Base-by-base conservation (phyloP, 768 basidiomycete genomes). In the Trametes meyenii region DNA sequence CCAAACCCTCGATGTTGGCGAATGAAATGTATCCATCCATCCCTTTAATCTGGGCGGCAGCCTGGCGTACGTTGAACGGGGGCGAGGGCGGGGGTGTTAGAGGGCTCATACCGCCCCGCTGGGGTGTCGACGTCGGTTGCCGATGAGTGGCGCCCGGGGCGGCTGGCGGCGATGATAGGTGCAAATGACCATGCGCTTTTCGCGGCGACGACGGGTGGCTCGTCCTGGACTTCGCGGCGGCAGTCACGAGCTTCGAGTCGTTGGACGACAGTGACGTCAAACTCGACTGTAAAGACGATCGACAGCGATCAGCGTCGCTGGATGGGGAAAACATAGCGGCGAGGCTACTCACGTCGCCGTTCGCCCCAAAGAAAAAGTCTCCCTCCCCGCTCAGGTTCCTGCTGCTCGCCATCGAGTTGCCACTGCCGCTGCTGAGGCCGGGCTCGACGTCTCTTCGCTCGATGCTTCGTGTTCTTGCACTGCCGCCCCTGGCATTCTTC, bases 21-120 rank as follows among this genome's bases (percentile, higher is more conserved):
- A 89, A 89, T n/a, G 81, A 83, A 38, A 89, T 85, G 64, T 89
- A 89, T 1, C 88, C 88, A 16, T 83, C 78, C 33, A 85, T 80
- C 36, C 79, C 73, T 24, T 77, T 78, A 63, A 86, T 83, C 57
- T 81, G 80, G 35, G 79, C 82, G n/a, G 80, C 80, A 6, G 88
- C 88, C 21, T 78, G 80, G 42, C 83, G 81, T 12, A 83, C 85
- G 67, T 90, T 85, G 77, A 90, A 90, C 3, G 76, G 65, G n/a
- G 81, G 76, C 17, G 73, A 69, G n/a, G 75, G 73, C 14, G 67
- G 71, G 24, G 73, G 69, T 40, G 71, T 71, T 7, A 72, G 62
- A 10, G 66, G 66, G 49, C 65, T 60, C 36, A 60, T 24, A 24
- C 53, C 60, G 21, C 58, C 60, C 48, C 39, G 62, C 21, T 54